A percentile compares a stretch with the other conserved stretches of the same genome.
phyloP scores from a whole-genome alignment of 495 filamentous ascomycete species.

The Penicillium lividum region DNA sequence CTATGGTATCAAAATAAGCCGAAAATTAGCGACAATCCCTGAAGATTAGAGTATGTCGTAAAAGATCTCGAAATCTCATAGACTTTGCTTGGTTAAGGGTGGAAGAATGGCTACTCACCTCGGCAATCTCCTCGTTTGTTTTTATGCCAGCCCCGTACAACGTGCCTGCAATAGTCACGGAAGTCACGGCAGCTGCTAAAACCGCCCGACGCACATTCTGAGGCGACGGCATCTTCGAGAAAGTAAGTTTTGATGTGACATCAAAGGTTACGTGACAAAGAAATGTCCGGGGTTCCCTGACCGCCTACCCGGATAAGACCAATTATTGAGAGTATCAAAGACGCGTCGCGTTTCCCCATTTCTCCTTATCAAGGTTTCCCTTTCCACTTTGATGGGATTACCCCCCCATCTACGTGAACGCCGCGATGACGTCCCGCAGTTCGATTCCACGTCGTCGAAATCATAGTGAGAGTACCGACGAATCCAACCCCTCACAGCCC shows the following conservation, averaged over 20 bases:
- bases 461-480: constrained; percentile 30
- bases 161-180: constrained; percentile 52
- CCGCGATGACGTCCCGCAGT: constrained; percentile 30
- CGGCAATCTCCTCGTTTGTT: constrained; percentile 43
- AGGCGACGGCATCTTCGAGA: constrained; percentile 26
- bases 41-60: no score
- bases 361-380: constrained; percentile 13
- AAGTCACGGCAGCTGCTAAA: constrained; percentile 46
- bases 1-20: constrained; percentile 20
- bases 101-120: constrained; percentile 31
- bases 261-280: constrained; percentile 9
- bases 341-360: constrained; percentile 27
- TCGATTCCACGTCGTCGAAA: constrained; percentile 34
- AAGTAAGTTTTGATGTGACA: constrained; percentile 5
- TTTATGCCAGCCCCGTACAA: constrained; percentile 58
- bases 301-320: constrained; percentile 28
- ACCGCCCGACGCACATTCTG: constrained; percentile 40
- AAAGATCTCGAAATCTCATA: background rate
- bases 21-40: background rate
- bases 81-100: background rate
- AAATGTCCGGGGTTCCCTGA: constrained; percentile 14
- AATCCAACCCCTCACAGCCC: constrained; percentile 21
- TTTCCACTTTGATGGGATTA: constrained; percentile 4
- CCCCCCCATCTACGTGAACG: constrained; percentile 5
- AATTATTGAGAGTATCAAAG: constrained; percentile 21